phyloP scores from a whole-genome alignment of 2,329 filamentous ascomycete species.

The Cladosporium sp. region DNA sequence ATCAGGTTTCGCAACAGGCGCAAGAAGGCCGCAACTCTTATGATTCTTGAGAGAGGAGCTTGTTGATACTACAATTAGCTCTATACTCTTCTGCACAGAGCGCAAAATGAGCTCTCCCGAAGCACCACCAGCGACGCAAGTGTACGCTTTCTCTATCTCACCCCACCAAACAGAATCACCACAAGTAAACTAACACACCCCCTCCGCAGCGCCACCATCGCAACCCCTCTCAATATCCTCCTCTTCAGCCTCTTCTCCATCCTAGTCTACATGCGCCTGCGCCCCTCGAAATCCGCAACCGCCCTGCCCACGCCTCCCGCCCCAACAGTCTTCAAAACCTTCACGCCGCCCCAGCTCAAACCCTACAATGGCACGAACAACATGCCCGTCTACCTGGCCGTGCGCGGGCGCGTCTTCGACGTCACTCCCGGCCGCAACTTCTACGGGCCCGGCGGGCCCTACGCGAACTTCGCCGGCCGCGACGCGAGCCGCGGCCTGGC shows the following conservation, averaged over 20 bases:
- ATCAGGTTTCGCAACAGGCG: no score
- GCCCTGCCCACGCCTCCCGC: slow-evolving; percentile 50
- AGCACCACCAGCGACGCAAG: slow-evolving; percentile 34
- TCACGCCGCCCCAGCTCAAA: slow-evolving; percentile 74
- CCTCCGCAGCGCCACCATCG: slow-evolving; percentile 44
- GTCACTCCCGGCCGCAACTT: slow-evolving; percentile 83
- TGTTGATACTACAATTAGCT: no score
- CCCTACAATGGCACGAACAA: slow-evolving; percentile 73
- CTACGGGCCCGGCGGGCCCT: slow-evolving; percentile 91
- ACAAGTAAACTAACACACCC: background rate
- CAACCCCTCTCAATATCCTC: slow-evolving; percentile 56
- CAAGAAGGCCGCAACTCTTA: no score
- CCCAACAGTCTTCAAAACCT: slow-evolving; percentile 80
- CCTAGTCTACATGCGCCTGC: slow-evolving; percentile 54
- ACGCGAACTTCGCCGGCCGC: slow-evolving; percentile 90
- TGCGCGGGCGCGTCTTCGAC: slow-evolving; percentile 86
- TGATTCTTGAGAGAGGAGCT: no score
- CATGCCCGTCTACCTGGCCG: slow-evolving; percentile 79
- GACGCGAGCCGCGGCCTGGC: slow-evolving; percentile 86
- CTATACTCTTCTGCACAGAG: no score
- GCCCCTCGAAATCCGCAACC: slow-evolving; percentile 42
- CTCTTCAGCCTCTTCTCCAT: slow-evolving; percentile 53
- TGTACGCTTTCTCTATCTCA: slow-evolving; percentile 29
- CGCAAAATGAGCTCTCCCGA: slow-evolving; percentile 15
- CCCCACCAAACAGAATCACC: background rate